Evolutionary conservation across 768 basidiomycete species (phyloP), one percentile per base, ranked within the genome.

Genomic region (Sistotremastrum niveocremeum): DNA sequence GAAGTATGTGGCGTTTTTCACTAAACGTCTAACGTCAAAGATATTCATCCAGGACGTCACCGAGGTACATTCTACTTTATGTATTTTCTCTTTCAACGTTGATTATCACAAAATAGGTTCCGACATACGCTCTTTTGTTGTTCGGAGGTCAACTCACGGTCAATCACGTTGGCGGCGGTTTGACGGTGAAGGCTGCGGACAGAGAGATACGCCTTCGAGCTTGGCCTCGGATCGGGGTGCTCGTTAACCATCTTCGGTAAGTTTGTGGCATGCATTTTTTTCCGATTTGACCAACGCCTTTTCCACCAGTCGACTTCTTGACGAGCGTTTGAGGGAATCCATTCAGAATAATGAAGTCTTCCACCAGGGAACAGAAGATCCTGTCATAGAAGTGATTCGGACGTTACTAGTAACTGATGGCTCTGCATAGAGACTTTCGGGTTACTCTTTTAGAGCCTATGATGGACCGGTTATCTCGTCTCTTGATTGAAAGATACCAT

Each of bases 171-270:
- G 75, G 69, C 7, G 85, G 87, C n/a, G 86, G 84, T 0, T 60
- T 93, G 37, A 75, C 72, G 4, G 61, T 86, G 33, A 74, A 74
- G 5, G 70, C 63, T 10, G 73, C 71, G 39, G 71, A 74, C 28
- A 65, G 66, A 29, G 57, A 53, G 4, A 63, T 95, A 48, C 79
- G 73, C 54, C 59, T 94, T 50, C 76, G 71, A 46, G 85, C 88
- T 0, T 86, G 81, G 76, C 84, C 91, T n/a, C 74, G 89, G 6
- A 93, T 94, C 42, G 90, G 89, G 2, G 78, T 90, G 7, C 71
- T 95, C 31, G 83, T 88, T 37, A 90, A 90, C 56, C 86, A 90
- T 52, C 63, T 91, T 7, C 71, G 86, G 86, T 84, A 57, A 50
- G 69, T 60, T 28, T 35, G 34, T 12, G 8, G 36, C 2, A 28